Base-by-base conservation (phyloP, 1,139 yeast genomes). In the Kodamaea sp. region DNA sequence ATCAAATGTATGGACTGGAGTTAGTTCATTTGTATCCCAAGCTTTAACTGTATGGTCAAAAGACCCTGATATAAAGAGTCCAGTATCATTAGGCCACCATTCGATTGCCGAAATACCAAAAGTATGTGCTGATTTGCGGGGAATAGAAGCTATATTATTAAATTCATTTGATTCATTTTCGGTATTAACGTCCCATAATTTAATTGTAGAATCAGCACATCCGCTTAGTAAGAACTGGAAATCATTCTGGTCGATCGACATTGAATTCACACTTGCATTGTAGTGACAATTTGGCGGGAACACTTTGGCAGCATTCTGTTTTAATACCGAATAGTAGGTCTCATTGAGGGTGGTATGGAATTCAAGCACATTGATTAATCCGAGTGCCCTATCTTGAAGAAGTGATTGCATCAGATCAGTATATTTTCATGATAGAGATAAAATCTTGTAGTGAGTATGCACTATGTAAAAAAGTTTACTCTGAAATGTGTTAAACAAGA, bases 51-150 rank as follows among this genome's bases (percentile, higher is more conserved):
- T 73, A 43, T 78, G 80, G 55, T 90, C 97, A 55, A 82, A 87
- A 0, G 96, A 86, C 0, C 89, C 79, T 2, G 89, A 75, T 8
- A 88, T 73, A 63, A 89, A 89, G 79, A 90, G 73, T 1, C 96
- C 97, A 23, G 82, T 79, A 58, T 90, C 97, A 38, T 68, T 68
- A 0, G 95, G 90, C 92, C 95, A 90, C 97, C 97, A 90, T 52
- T 75, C 71, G 1, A 87, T 69, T 11, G 78, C 65, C 0, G 95
- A 84, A 0, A 89, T 68, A 0, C 96, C 96, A 57, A 73, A 88
- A 23, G 65, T 60, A 55, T 90, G 97, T 2, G 71, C 82, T 1
- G 70, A 49, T 45, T 73, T 73, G 9, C 81, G 54, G 2, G 83
- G 78, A n/a, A 80, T 56, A 11, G 73, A 59, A 31, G 77, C 79